phyloP scores from a whole-genome alignment of 495 filamentous ascomycete genomes.

The Xylaria nigripes region DNA sequence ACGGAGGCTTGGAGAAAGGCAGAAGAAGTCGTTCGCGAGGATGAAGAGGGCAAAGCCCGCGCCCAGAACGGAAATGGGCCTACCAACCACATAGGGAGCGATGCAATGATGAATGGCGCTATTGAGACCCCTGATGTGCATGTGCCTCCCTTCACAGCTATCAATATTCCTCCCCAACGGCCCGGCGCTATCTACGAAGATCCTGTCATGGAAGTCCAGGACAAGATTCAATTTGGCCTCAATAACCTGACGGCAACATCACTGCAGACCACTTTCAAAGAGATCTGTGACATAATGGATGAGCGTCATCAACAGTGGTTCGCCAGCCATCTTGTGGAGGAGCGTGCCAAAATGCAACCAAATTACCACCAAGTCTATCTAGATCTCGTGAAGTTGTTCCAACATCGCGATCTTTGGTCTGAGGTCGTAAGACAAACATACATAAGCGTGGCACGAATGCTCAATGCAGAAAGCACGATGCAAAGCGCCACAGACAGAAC shows the following conservation, averaged over 20 bases:
- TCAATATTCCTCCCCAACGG: conserved; percentile 63
- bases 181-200: conserved; percentile 59
- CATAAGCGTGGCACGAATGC: conserved; percentile 67
- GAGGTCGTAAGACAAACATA: conserved; percentile 94
- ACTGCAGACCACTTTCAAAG: conserved; percentile 68
- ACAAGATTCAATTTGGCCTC: conserved; percentile 88
- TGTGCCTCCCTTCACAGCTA: conserved; percentile 57
- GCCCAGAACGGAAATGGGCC: conserved; percentile 36
- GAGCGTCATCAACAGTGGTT: conserved; percentile 91
- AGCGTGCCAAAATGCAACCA: conserved; percentile 90
- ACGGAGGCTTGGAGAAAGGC: conserved; percentile 78
- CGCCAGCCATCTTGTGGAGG: conserved; percentile 87
- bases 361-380: conserved; percentile 93
- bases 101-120: conserved; percentile 55
- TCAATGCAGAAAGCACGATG: conserved; percentile 82
- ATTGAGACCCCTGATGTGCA: conserved; percentile 49
- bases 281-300: conserved; percentile 68
- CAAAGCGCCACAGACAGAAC: conserved; percentile 70
- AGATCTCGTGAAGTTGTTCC: conserved; percentile 76
- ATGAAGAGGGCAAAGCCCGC: conserved; percentile 43
- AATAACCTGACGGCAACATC: conserved; percentile 94
- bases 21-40: conserved; percentile 65
- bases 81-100: conserved; percentile 13
- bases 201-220: conserved; percentile 73
- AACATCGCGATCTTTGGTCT: conserved; percentile 66